Base-by-base conservation (phyloP, 257 asterid species). In the Ligustrum vulgare region DNA sequence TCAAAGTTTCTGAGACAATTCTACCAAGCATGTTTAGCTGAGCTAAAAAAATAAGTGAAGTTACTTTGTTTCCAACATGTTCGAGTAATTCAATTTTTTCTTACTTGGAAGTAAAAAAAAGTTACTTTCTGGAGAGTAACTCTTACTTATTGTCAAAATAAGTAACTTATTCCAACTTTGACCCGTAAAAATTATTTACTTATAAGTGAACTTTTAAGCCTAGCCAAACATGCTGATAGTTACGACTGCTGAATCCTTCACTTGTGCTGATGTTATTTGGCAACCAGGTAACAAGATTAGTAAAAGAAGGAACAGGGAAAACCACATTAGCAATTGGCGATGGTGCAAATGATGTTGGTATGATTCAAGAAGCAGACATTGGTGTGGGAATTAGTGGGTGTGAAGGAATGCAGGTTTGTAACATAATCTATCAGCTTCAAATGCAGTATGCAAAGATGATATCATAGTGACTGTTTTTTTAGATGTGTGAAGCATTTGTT, bases 281-380 rank as follows among this genome's bases (percentile, higher is more conserved):
- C n/a, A 43, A 54, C 37, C 70, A 95, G 99, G 97, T 95, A 62
- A 93, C 99, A 35, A 87, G 99, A 83, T 85, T 95, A 81, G 99
- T 95, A 54, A 95, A 95, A 83, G 91, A 90, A 82, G 99, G 98
- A 80, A 95, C 99, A 54, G 96, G 97, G 64, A 95, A 89, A 82
- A 91, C 89, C 79, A 95, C 99, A 47, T 81, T 95, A 82, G 98
- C 99, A 39, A 95, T 95, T 67, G 99, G 99, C n/a, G 99, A 95
- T 83, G 99, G 99, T 75, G 99, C 99, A 73, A 95, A 95, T 84
- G 99, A 95, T 82, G 99, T 95, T 80, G 99, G 99, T 80, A 95
- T 95, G 99, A 95, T 95, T 85, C 99, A 95, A 85, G 99, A 93
- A 86, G 99, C 99, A 2, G 99, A 95, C 72, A 93, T 95, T 75